These are phyloP conservation scores for Coleophoma cylindrospora DNA, from an alignment of 2,329 filamentous ascomycete species.

Conservation along the genomic window DNA sequence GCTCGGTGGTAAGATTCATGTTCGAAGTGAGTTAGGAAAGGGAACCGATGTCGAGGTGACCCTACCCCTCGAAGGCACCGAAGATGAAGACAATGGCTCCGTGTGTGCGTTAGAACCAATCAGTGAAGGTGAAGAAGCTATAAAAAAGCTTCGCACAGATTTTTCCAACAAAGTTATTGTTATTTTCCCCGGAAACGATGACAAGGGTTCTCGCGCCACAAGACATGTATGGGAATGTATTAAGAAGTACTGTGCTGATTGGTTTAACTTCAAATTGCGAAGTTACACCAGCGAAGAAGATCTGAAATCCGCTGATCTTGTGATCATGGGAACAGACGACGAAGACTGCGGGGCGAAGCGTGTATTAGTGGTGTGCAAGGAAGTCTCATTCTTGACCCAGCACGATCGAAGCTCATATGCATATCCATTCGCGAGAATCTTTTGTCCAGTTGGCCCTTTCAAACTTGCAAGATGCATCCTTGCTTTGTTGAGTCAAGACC, in stretches of 20 bases:
- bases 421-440: constrained; percentile 10
- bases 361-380: constrained; percentile 15
- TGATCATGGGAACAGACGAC: constrained; percentile 12
- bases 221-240: constrained; percentile 18
- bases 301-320: constrained; percentile 9
- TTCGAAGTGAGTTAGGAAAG: constrained; percentile 45
- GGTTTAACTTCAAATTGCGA: constrained; percentile 19
- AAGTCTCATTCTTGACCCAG: constrained; percentile 6
- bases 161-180: constrained; percentile 11
- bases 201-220: constrained; percentile 1
- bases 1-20: constrained; percentile 53
- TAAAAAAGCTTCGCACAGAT: constrained; percentile 9
- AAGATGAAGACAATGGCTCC: background rate
- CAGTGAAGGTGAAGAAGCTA: constrained; percentile 10
- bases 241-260: constrained; percentile 18
- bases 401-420: background rate
- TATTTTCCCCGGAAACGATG: constrained; percentile 4
- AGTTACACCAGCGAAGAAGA: background rate
- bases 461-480: constrained; percentile 20
- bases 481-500: constrained; percentile 10
- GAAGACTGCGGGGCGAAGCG: constrained; percentile 6
- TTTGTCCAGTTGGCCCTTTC: constrained; percentile 18
- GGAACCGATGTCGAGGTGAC: constrained; percentile 50
- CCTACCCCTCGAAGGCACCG: constrained; percentile 27
- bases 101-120: background rate